These are phyloP conservation scores for Knufia fluminis DNA, from an alignment of 2,329 filamentous ascomycete species.

Conservation along the genomic window DNA sequence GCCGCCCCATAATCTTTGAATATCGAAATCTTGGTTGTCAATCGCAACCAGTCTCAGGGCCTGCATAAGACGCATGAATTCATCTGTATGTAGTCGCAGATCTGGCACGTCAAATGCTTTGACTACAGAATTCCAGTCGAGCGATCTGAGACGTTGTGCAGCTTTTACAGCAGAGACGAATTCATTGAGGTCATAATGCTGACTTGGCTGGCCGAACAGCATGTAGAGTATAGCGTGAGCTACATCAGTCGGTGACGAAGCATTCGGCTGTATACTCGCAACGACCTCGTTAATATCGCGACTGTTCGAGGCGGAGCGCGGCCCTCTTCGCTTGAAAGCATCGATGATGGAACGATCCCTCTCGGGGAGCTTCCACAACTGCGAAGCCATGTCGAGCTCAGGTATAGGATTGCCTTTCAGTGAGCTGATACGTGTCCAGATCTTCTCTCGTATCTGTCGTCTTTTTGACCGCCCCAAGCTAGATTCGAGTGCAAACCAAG, in stretches of 20 bases:
- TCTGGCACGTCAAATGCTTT: slow-evolving; percentile 71
- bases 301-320: slow-evolving; percentile 65
- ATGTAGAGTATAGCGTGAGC: slow-evolving; percentile 67
- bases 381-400: slow-evolving; percentile 35
- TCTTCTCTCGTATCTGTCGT: slow-evolving; percentile 14
- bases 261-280: slow-evolving; percentile 47
- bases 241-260: slow-evolving; percentile 72
- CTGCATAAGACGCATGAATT: slow-evolving; percentile 74
- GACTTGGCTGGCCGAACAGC: slow-evolving; percentile 54
- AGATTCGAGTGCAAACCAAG: slow-evolving; percentile 15
- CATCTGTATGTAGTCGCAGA: slow-evolving; percentile 63
- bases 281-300: slow-evolving; percentile 53
- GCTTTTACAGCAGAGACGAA: slow-evolving; percentile 52
- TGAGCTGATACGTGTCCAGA: slow-evolving; percentile 10
- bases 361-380: slow-evolving; percentile 37
- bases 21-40: slow-evolving; percentile 59
- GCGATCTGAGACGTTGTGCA: slow-evolving; percentile 45
- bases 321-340: slow-evolving; percentile 37
- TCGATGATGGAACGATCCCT: slow-evolving; percentile 24
- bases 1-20: slow-evolving; percentile 85
- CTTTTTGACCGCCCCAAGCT: slow-evolving; percentile 14
- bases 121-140: slow-evolving; percentile 63
- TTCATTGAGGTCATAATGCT: slow-evolving; percentile 57
- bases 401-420: slow-evolving; percentile 27
- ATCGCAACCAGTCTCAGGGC: slow-evolving; percentile 64